Percentiles rank a stretch among this genome's conserved stretches.
These are phyloP conservation scores for Fibroporia radiculosa DNA, from an alignment of 768 basidiomycete species.

Conservation along the genomic window DNA sequence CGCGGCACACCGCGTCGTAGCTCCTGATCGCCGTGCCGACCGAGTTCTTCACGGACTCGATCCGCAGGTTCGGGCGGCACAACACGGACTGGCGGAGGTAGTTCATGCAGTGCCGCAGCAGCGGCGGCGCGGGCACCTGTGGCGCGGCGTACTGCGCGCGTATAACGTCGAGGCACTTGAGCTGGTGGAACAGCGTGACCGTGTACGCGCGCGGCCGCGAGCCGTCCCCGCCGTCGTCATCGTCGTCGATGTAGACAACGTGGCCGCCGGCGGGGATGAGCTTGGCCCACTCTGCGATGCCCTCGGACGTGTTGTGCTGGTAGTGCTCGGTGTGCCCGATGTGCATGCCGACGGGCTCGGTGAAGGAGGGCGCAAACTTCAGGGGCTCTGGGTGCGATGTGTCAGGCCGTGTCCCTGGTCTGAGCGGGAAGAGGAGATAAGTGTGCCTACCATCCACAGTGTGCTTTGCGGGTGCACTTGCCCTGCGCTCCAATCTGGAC, in stretches of 20 bases:
- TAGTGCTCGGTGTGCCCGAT: not conserved
- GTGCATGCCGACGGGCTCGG: not conserved
- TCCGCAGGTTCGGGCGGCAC: conserved; percentile 24
- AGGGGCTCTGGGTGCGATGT: too few relatives aligned
- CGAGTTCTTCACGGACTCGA: conserved; percentile 19
- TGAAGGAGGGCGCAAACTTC: not conserved
- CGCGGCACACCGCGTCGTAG: conserved; percentile 8
- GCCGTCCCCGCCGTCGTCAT: conserved; percentile 1
- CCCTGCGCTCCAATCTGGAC: too few relatives aligned
- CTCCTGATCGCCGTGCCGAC: conserved; percentile 1
- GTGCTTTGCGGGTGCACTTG: too few relatives aligned
- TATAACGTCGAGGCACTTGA: conserved; percentile 17
- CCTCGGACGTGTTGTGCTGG: not conserved
- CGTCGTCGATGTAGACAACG: conserved; percentile 18
- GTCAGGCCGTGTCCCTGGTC: too few relatives aligned
- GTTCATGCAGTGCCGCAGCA: conserved; percentile 24
- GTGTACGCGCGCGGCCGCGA: conserved; percentile 24
- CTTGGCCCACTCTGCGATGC: not conserved
- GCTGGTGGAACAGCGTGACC: conserved; percentile 31
- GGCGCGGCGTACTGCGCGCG: conserved; percentile 10
- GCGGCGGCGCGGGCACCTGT: not conserved
- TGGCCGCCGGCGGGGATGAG: conserved; percentile 19
- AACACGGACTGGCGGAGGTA: conserved; percentile 25
- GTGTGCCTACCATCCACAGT: too few relatives aligned
- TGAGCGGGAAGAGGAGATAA: too few relatives aligned